Evolutionary conservation across 2,329 filamentous ascomycete species (phyloP).

Genomic region (Fonsecaea multimorphosa): DNA sequence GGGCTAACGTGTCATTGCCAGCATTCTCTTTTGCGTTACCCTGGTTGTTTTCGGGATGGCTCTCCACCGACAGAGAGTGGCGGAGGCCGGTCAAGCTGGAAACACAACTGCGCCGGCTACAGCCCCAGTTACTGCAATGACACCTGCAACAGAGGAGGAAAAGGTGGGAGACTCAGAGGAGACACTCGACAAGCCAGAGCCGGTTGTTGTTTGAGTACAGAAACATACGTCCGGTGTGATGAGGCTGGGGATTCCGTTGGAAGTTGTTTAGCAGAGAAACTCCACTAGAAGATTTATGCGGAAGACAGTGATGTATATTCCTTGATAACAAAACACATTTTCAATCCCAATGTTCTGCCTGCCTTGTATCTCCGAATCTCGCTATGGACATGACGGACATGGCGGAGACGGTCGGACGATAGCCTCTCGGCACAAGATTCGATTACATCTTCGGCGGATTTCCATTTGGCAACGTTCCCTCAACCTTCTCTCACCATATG

Average conservation of each 20-base stretch:
- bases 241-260: neutral
- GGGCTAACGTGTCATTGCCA: conserved; percentile 11
- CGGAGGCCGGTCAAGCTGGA: neutral
- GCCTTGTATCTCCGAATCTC: neutral
- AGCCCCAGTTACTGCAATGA: neutral
- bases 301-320: neutral
- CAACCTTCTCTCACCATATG: neutral
- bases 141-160: neutral
- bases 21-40: conserved; percentile 34
- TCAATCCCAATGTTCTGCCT: neutral
- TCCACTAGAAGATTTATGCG: neutral
- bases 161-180: conserved; percentile 3
- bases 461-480: neutral
- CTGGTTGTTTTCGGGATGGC: conserved; percentile 32
- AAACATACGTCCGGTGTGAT: neutral
- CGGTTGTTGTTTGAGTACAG: conserved; percentile 14
- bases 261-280: neutral
- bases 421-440: neutral
- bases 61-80: conserved; percentile 29
- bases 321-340: neutral
- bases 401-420: neutral
- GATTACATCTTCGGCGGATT: neutral
- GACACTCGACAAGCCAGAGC: neutral
- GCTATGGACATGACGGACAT: neutral
- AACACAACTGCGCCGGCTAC: neutral